A percentile compares a stretch with the other conserved stretches of the same genome.
Evolutionary conservation across 1,284 basidiomycete genomes (phyloP).

Genomic region (Ustanciosporium gigantosporum): DNA sequence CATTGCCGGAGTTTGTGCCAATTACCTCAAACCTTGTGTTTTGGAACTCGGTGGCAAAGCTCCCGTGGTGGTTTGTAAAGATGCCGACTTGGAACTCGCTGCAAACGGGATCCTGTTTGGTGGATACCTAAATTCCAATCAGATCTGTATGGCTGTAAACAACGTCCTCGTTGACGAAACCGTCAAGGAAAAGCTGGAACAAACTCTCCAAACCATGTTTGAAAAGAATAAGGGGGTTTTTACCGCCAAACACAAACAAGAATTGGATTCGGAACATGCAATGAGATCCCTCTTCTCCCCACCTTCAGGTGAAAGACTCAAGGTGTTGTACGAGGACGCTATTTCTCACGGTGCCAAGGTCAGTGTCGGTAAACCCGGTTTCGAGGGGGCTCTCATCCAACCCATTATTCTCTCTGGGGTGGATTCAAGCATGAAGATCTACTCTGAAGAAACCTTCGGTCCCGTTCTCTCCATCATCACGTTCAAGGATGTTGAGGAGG

Average conservation of each 20-base stretch:
- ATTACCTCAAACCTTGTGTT: slow-evolving; percentile 69
- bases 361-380: slow-evolving; percentile 64
- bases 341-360: slow-evolving; percentile 66
- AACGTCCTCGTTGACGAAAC: slow-evolving; percentile 68
- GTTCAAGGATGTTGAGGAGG: slow-evolving; percentile 76
- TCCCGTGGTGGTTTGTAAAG: slow-evolving; percentile 66
- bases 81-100: slow-evolving; percentile 70
- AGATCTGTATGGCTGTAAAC: slow-evolving; percentile 75
- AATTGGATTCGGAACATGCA: slow-evolving; percentile 24
- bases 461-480: slow-evolving; percentile 76
- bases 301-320: slow-evolving; percentile 66
- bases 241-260: slow-evolving; percentile 18
- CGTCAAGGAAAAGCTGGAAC: slow-evolving; percentile 62
- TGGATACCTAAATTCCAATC: slow-evolving; percentile 69
- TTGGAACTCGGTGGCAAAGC: slow-evolving; percentile 65
- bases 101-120: slow-evolving; percentile 64
- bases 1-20: slow-evolving; percentile 80
- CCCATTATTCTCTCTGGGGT: slow-evolving; percentile 67
- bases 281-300: slow-evolving; percentile 66
- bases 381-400: slow-evolving; percentile 64
- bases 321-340: slow-evolving; percentile 67
- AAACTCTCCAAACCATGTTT: slow-evolving; percentile 61
- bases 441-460: slow-evolving; percentile 73
- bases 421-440: slow-evolving; percentile 64
- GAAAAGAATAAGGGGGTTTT: slow-evolving; percentile 63